Evolutionary conservation across 2,329 filamentous ascomycete genomes (phyloP), one percentile per base, ranked within the genome.

Genomic region (Aureobasidium sp.): DNA sequence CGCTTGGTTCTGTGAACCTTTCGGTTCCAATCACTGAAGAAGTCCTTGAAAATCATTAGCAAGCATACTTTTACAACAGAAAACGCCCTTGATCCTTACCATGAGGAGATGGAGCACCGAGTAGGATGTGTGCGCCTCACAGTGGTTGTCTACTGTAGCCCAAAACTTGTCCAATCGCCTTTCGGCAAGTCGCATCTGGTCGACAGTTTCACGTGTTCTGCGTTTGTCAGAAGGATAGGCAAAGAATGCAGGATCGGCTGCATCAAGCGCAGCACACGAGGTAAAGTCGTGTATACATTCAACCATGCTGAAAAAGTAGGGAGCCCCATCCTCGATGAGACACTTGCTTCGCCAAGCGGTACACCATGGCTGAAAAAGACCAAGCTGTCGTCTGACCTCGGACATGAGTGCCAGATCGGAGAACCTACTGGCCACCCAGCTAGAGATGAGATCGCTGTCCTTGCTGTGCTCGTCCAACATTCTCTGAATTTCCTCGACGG

Each of bases 161-260:
- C 79, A 82, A 60, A 81, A 78, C 0, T 49, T 60, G 64, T 82
- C 80, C 4, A 84, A 70, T 27, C 75, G 71, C 0, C 43, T 27
- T 67, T 85, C 81, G 0, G 81, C 79, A 1, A 47, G 63, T 10
- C 75, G 73, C 68, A 84, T 72, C 0, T 68, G 66, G 5, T 76
- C 72, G 0, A 77, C 71, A 19, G 74, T 82, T 13, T 76, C 74
- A 57, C 73, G 73, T 1, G 71, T 82, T 1, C 74, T 74, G 10
- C 73, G 76, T 64, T 79, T 81, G 2, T 77, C 72, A 5, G 73
- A 73, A 54, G 77, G 81, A 73, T 76, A 84, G 43, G 62, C 61
- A 60, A 84, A 81, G 57, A 68, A 76, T 1, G 69, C 69, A 3
- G 69, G 69, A 0, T 71, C 68, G 0, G 53, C 53, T 21, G 27